Percentiles rank a stretch among this genome's conserved stretches.
Conservation (phyloP, 257 asterid species). For the Petunia axillaris region DNA sequence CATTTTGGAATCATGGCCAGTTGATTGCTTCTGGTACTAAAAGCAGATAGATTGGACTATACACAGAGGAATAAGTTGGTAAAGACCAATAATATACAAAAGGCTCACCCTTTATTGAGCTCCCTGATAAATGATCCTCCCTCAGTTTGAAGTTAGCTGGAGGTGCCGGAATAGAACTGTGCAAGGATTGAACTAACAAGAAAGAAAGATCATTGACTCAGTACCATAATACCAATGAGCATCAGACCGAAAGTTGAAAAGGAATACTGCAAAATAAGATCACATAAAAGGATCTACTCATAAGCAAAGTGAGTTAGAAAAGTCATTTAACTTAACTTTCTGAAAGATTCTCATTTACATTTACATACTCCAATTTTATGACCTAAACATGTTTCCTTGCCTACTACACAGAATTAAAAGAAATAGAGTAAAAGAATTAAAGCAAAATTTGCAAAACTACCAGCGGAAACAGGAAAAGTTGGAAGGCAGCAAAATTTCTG, state of each 20-base stretch:
- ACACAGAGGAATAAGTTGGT: not conserved
- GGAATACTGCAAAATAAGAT: not conserved
- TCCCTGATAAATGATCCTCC: conserved; percentile 61
- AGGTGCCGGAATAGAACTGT: conserved; percentile 71
- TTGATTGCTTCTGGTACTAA: not conserved
- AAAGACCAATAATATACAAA: conserved; percentile 1
- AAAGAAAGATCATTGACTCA: conserved; percentile 8
- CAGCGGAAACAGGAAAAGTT: not conserved
- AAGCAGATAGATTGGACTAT: too few species aligned
- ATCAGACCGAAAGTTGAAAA: not conserved
- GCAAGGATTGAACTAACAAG: conserved; percentile 57
- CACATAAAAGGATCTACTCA: not conserved
- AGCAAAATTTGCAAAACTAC: not conserved
- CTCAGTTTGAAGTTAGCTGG: conserved; percentile 71
- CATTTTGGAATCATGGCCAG: not conserved
- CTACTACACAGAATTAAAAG: not conserved
- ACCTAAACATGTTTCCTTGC: not conserved
- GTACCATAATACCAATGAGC: not conserved
- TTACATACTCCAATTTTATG: not conserved
- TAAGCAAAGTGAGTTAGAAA: not conserved
- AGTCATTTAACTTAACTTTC: not conserved
- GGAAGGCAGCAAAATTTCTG: not conserved
- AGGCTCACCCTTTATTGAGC: conserved; percentile 31
- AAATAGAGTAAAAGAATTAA: not conserved
- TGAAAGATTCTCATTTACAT: not conserved